Base-by-base conservation (phyloP, 352 stramenopile genomes). In the Phytophthora niederhauseri region DNA sequence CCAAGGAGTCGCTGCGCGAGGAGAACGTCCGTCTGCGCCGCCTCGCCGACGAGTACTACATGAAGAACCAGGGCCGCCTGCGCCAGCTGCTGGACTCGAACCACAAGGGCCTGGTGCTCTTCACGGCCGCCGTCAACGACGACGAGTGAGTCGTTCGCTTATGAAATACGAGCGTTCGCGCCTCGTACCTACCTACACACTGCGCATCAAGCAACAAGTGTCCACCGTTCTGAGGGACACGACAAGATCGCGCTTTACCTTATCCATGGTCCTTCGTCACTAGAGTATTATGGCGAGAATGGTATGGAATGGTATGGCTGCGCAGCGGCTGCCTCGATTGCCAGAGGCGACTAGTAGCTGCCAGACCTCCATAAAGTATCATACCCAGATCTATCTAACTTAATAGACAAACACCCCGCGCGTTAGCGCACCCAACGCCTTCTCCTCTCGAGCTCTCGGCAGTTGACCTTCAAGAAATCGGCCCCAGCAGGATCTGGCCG, bases 41-140 rank as follows among this genome's bases (percentile, higher is more conserved):
- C 8, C 77, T 89, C 19, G 82, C 82, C 0, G 82, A 91, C 66
- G 81, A 89, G 75, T 85, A 87, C 68, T 91, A 89, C 77, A 89
- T 91, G 82, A 91, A 91, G 70, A 91, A 91, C 72, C 82, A 91
- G 58, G 81, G 83, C 8, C 81, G 81, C 0, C 66, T 91, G 28
- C 83, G 80, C 15, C 66, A 84, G 57, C 68, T 91, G 26, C 76
- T 91, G 57, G 83, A 91, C 66, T 72, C 81, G 7, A 81, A 86
- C 68, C 77, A 81, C 64, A 90, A 81, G 61, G 67, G 62, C 2
- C 64, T 78, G 50, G 65, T 76, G 57, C 67, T 78, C 24, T 78
- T 78, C 54, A 78, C 67, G 4, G 58, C 67, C 6, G 59, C 55
- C 15, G 14, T 38, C 58, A 78, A 73, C 55, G 56, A 75, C 62